A percentile compares a stretch with the other conserved stretches of the same genome.
Evolutionary conservation across 1,139 yeast species (phyloP).

Genomic region (Hansenula sp.): DNA sequence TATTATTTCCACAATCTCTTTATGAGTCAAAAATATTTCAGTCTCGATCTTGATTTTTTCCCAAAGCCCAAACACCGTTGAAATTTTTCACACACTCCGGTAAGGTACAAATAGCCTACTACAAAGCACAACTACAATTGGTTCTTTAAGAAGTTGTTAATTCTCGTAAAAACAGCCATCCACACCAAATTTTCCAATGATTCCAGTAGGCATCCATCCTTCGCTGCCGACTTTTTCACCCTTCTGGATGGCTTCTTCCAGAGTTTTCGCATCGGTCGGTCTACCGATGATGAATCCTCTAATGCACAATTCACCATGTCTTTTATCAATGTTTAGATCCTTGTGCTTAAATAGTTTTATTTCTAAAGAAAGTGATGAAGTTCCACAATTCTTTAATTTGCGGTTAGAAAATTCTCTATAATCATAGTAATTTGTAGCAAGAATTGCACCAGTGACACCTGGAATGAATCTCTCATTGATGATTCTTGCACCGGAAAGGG

Average conservation of each 20-base stretch:
- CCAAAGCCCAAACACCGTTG: too few relatives aligned
- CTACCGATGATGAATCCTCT: conserved; percentile 70
- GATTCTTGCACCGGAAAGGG: conserved; percentile 44
- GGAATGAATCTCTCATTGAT: conserved; percentile 46
- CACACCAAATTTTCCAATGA: conserved; percentile 58
- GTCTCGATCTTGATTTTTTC: too few relatives aligned
- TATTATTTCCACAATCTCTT: too few relatives aligned
- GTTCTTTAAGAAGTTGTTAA: not conserved
- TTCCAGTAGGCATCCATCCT: conserved; percentile 58
- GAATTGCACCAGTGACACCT: conserved; percentile 52
- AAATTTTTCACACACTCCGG: too few relatives aligned
- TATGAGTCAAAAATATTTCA: too few relatives aligned
- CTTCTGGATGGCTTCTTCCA: conserved; percentile 24
- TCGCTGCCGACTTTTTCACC: conserved; percentile 41
- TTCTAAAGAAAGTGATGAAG: conserved; percentile 30
- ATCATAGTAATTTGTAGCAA: conserved; percentile 58
- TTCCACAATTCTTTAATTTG: conserved; percentile 27
- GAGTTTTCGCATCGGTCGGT: conserved; percentile 27
- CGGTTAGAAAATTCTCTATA: conserved; percentile 42
- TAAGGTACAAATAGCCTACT: too few relatives aligned
- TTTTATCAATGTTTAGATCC: conserved; percentile 29
- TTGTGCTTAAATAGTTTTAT: conserved; percentile 38
- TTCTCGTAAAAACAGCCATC: conserved; percentile 66
- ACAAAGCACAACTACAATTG: not conserved
- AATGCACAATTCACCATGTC: conserved; percentile 47